Evolutionary conservation across 805 yeast genomes (phyloP), one percentile per base, ranked within the genome.

Genomic region (Wickerhamomyces sydowiorum): DNA sequence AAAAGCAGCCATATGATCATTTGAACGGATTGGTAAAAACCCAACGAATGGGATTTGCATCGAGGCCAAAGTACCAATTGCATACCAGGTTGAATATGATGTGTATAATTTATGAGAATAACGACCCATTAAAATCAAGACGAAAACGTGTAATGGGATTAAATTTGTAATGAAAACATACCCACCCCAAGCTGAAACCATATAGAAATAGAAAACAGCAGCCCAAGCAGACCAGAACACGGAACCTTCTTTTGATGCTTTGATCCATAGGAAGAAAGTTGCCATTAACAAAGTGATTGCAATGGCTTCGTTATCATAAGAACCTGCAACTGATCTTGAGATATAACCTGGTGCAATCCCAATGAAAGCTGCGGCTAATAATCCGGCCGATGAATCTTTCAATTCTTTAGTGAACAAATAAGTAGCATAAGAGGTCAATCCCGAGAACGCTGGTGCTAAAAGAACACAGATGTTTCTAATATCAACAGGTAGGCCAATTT

Each of bases 171-270:
- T 95, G 72, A 93, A 93, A 40, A 95, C 99, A 61, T 93, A 93
- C 22, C 99, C 99, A 72, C 99, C 99, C 99, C 99, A 57, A 12
- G 99, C 99, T 37, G 95, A 82, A 40, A 93, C 99, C 99, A 93
- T 93, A 73, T 93, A 93, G 66, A 95, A 93, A 70, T 95, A 93
- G 55, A 81, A 84, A 27, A 88, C 61, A 2, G 99, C 95, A 23
- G 97, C 80, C 53, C 84, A 67, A 3, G 91, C 72, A 10, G 88
- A 93, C 72, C 81, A 87, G 51, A 86, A 74, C 15, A 90, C 80
- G 1, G 96, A 86, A 36, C 99, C 99, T 31, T 84, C 71, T 64
- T 91, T 91, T 64, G 87, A 76, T 12, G 96, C 83, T 67, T 89
- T 90, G 65, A 93, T 84, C 99, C 99, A 93, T 46, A 88, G 75